Conservation (phyloP, 177 flowering plant species). For the Vitis hybrid region DNA sequence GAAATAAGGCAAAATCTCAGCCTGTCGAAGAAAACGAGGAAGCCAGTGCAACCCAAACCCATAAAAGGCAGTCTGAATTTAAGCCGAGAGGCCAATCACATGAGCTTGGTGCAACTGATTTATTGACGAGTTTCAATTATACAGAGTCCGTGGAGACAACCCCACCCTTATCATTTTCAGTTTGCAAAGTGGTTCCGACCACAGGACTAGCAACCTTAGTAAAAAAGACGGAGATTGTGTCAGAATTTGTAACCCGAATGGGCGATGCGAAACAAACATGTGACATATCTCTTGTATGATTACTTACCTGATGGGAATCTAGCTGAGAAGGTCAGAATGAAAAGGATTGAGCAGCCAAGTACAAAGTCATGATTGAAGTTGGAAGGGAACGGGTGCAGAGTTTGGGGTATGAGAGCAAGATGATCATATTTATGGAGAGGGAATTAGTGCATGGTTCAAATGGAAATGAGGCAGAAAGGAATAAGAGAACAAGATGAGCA, state of each 20-base stretch:
- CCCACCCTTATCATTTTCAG: slow-evolving; percentile 30
- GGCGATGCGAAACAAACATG: slow-evolving; percentile 67
- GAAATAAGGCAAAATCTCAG: too few relatives aligned
- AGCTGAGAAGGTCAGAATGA: slow-evolving; percentile 49
- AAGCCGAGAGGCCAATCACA: too few relatives aligned
- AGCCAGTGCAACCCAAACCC: too few relatives aligned
- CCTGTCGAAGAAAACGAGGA: too few relatives aligned
- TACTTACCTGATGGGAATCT: slow-evolving; percentile 74
- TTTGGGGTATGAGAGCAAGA: too few relatives aligned
- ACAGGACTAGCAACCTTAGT: slow-evolving; percentile 82
- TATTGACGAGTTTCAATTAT: slow-evolving; percentile 60
- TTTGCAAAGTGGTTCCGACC: slow-evolving; percentile 69
- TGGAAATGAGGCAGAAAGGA: too few relatives aligned
- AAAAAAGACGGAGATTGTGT: slow-evolving; percentile 43
- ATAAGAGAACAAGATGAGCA: too few relatives aligned
- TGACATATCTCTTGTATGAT: slow-evolving; percentile 72
- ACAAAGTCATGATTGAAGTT: slow-evolving; percentile 50
- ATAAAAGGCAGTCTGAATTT: too few relatives aligned
- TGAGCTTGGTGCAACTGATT: slow-evolving; percentile 42
- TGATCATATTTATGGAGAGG: too few relatives aligned
- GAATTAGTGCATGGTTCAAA: too few relatives aligned
- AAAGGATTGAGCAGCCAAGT: slow-evolving; percentile 64
- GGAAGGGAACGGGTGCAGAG: slow-evolving; percentile 48
- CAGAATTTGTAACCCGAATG: slow-evolving; percentile 39
- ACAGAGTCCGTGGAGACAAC: slow-evolving; percentile 31